These are phyloP conservation scores for Puccinia hordei DNA, from an alignment of 1,284 basidiomycete species.

Conservation along the genomic window DNA sequence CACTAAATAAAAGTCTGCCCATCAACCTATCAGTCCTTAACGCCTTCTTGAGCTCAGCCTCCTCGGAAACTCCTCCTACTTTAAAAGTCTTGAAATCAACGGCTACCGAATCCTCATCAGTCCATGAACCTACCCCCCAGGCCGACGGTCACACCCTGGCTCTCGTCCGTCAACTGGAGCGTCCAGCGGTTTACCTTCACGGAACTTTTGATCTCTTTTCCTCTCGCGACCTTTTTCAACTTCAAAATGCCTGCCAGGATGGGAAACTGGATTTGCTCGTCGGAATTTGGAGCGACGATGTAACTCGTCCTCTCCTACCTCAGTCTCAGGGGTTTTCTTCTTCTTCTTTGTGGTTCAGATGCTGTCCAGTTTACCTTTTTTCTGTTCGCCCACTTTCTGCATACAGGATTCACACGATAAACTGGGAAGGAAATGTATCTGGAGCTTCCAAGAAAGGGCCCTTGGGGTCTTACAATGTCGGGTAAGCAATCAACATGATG, in stretches of 20 bases:
- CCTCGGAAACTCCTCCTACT: neutral
- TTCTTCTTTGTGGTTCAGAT: conserved; percentile 1
- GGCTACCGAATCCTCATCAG: neutral
- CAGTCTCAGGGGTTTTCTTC: neutral
- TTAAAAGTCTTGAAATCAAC: conserved; percentile 3
- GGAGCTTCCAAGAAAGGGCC: conserved; percentile 36
- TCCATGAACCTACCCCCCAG: neutral
- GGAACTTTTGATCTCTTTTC: conserved; percentile 45
- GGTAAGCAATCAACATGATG: neutral
- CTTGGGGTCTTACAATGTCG: conserved; percentile 37
- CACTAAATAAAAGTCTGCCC: neutral
- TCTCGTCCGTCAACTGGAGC: conserved; percentile 12
- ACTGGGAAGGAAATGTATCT: conserved; percentile 31
- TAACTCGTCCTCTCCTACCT: neutral
- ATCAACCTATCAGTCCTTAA: conserved; percentile 33
- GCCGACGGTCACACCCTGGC: conserved; percentile 14
- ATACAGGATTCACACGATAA: conserved; percentile 33
- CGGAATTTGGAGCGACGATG: conserved; percentile 43
- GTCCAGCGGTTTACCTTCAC: conserved; percentile 28
- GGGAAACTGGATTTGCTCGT: conserved; percentile 15
- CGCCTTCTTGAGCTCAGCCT: conserved; percentile 15
- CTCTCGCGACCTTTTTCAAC: conserved; percentile 9
- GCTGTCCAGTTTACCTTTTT: too few relatives aligned
- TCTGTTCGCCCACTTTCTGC: neutral
- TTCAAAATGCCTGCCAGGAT: conserved; percentile 25